Percentiles rank a stretch among this genome's conserved stretches.
These are phyloP conservation scores for Arthrinium phaeospermum DNA, from an alignment of 2,329 filamentous ascomycete species.

Conservation along the genomic window DNA sequence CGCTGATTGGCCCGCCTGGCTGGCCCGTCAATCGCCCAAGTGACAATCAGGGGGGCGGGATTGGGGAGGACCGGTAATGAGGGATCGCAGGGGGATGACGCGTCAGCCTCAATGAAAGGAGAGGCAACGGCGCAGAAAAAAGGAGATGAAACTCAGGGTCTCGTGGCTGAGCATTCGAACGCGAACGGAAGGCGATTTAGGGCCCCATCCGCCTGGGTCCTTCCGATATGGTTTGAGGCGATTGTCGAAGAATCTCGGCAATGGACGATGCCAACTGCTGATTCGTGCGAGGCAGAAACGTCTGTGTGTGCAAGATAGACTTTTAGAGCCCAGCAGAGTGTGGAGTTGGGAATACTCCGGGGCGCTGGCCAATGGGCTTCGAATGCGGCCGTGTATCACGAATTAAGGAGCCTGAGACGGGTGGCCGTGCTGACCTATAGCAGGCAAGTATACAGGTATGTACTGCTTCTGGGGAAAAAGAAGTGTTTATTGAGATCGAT, in stretches of 20 bases:
- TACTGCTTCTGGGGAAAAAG: background rate
- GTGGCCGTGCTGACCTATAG: background rate
- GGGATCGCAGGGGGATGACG: slow-evolving; percentile 9
- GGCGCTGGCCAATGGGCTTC: background rate
- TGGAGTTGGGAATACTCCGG: background rate
- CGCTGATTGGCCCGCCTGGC: background rate
- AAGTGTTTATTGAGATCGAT: background rate
- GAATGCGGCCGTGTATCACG: background rate
- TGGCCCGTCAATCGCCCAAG: background rate
- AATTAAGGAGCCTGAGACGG: background rate
- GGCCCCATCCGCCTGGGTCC: background rate
- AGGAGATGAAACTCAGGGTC: slow-evolving; percentile 4
- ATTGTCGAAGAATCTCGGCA: background rate
- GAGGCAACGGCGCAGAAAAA: background rate
- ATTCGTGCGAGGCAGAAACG: background rate
- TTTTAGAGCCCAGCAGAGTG: background rate
- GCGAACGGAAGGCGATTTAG: background rate
- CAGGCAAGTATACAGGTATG: background rate
- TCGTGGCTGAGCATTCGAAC: background rate
- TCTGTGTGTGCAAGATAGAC: slow-evolving; percentile 1
- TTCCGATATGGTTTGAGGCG: background rate
- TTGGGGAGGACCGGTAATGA: slow-evolving; percentile 1
- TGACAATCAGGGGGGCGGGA: slow-evolving; percentile 7
- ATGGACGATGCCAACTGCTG: background rate
- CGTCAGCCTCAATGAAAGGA: slow-evolving; percentile 4